Percentiles rank a stretch among this genome's conserved stretches.
Evolutionary conservation across 306 rosid species (phyloP).

Genomic region (Pyrus communis): DNA sequence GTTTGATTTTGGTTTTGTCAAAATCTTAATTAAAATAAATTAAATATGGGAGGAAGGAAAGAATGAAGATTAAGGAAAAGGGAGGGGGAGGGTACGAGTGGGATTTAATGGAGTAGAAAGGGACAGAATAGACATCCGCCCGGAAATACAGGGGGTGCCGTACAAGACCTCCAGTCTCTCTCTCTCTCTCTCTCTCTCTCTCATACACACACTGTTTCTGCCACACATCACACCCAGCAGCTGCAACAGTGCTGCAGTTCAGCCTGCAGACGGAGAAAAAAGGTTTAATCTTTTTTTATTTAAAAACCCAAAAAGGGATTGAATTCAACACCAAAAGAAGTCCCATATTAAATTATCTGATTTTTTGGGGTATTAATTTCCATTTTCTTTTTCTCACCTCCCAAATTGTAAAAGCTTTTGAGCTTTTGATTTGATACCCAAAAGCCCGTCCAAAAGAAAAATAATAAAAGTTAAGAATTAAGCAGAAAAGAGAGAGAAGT

Average conservation of each 20-base stretch:
- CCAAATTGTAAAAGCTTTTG: constrained; percentile 8
- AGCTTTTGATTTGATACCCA: constrained; percentile 42
- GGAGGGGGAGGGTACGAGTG: constrained; percentile 40
- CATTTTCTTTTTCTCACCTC: background rate
- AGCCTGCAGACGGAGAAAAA: constrained; percentile 28
- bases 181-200: constrained; percentile 11
- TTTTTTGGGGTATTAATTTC: background rate
- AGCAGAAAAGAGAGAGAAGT: constrained; percentile 1
- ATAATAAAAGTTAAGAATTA: constrained; percentile 14
- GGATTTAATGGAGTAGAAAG: constrained; percentile 76
- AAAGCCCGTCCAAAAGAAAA: constrained; percentile 32
- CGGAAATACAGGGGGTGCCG: constrained; percentile 86
- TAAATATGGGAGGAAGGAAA: background rate
- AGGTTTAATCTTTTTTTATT: background rate
- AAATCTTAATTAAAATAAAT: background rate
- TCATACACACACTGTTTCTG: constrained; percentile 39
- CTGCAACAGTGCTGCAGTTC: constrained; percentile 57
- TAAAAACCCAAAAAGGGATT: background rate
- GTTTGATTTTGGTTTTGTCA: background rate
- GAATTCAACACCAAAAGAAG: constrained; percentile 11
- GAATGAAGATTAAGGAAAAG: background rate
- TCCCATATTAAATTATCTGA: background rate
- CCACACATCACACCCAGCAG: constrained; percentile 85
- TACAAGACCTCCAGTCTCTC: constrained; percentile 40
- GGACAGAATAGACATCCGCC: constrained; percentile 98